Base-by-base conservation (phyloP, 1,139 yeast genomes). In the Pichia sp. region DNA sequence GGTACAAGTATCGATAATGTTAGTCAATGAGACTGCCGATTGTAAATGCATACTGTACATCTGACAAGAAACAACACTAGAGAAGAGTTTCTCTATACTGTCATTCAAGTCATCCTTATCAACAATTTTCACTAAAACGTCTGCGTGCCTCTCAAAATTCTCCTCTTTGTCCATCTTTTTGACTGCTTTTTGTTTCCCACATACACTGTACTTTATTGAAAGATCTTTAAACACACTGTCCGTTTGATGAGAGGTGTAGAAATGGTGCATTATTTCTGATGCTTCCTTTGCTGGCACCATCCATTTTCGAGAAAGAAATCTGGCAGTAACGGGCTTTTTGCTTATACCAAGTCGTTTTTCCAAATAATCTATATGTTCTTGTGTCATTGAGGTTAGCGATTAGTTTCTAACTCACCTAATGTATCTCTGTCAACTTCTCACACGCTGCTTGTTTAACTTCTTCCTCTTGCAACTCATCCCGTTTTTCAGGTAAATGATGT, bases 261-360 rank as follows among this genome's bases (percentile, higher is more conserved):
- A 66, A 5, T 57, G 54, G 34, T 59, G 51, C n/a, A 66, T 50
- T 11, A 60, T 44, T 26, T 59, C 56, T 30, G 59, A 58, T 8
- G 69, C 62, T 13, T 53, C 55, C 23, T n/a, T 32, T 10, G 58
- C 53, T 1, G 62, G 53, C 1, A 65, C 44, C 38, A 55, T 54
- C 34, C 59, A 56, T 31, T 47, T 47, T 45, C 66, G 47, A 13
- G 68, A 62, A 10, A 66, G 50, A 38, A 47, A 55, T 41, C 55
- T 56, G 47, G 62, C 59, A 2, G 69, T 65, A 1, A 64, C 47
- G 1, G 69, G 68, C 42, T 52, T 54, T 30, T 57, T 60, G 2
- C 62, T 60, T 5, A 50, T 51, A 10, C 54, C 59, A 10, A 65
- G 31, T 36, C 61, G 59, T 10, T 13, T 38, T 4, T 41, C 40